A percentile compares a stretch with the other conserved stretches of the same genome.
Conservation (phyloP, 495 filamentous ascomycete species). For the Tuber calosporum region DNA sequence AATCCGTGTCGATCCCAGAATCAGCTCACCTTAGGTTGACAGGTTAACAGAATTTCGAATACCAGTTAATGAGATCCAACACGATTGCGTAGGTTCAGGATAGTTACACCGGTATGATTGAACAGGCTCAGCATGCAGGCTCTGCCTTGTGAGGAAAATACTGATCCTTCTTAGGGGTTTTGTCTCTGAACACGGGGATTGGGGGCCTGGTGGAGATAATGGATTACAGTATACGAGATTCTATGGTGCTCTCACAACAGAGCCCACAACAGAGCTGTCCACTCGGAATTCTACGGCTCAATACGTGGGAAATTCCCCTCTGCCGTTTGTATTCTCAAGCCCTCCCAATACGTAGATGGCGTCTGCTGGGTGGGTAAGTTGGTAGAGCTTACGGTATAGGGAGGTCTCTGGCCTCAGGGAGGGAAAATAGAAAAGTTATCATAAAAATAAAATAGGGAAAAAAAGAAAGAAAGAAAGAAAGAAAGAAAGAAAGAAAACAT, state of each 20-base stretch:
- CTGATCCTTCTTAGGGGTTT: no score
- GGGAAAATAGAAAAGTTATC: slow-evolving; percentile 9
- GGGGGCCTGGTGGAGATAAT: no score
- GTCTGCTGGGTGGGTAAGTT: background rate
- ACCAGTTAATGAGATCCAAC: no score
- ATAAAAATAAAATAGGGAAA: slow-evolving; percentile 4
- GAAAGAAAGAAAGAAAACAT: slow-evolving; percentile 5
- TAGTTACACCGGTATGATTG: no score
- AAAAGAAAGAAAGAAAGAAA: background rate
- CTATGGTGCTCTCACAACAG: background rate
- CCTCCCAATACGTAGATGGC: background rate
- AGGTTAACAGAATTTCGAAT: no score
- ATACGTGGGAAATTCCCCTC: background rate
- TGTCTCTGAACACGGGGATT: no score
- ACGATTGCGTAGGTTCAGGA: no score
- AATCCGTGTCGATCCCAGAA: no score
- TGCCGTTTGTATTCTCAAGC: background rate
- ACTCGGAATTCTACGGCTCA: background rate
- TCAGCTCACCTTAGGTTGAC: no score
- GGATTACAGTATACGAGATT: no score
- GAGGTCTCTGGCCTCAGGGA: background rate
- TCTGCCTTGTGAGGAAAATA: no score
- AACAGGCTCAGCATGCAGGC: no score
- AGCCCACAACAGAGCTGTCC: background rate
- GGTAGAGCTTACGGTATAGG: background rate